Conservation (phyloP, 768 basidiomycete species). For the Suillus lakei region DNA sequence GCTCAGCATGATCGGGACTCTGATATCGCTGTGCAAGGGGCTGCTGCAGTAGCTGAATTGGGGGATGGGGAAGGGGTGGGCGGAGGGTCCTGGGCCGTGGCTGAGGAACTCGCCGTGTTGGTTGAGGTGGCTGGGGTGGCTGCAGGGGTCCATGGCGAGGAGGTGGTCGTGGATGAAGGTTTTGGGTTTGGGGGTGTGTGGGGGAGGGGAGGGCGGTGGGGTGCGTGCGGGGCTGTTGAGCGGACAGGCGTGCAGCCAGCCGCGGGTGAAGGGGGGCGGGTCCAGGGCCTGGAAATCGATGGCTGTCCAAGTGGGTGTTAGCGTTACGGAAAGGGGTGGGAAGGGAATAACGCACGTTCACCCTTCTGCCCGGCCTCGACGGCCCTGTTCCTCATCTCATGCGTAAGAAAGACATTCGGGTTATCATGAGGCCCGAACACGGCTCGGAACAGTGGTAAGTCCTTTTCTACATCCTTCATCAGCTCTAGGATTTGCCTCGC, state of each 20-base stretch:
- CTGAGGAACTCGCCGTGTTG: constrained; percentile 54
- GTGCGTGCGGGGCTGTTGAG: constrained; percentile 40
- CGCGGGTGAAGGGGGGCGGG: constrained; percentile 13
- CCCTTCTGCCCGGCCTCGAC: constrained; percentile 34
- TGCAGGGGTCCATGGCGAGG: constrained; percentile 45
- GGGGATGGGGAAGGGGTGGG: constrained; percentile 44
- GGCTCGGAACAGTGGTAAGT: constrained; percentile 50
- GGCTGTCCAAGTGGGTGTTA: not conserved
- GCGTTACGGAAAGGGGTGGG: too few species aligned
- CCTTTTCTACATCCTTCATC: constrained; percentile 42
- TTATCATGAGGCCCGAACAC: constrained; percentile 50
- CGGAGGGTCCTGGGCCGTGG: constrained; percentile 46
- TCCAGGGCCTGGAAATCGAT: not conserved
- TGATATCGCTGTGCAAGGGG: constrained; percentile 53
- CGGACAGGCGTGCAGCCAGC: constrained; percentile 47
- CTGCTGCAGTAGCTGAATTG: constrained; percentile 55
- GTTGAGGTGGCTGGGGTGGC: constrained; percentile 43
- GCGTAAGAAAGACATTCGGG: constrained; percentile 44
- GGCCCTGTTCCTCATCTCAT: constrained; percentile 33
- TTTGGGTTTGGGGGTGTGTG: constrained; percentile 11
- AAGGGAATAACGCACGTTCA: not conserved
- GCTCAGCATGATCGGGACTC: constrained; percentile 44
- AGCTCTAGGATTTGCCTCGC: constrained; percentile 44
- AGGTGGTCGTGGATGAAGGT: constrained; percentile 36
- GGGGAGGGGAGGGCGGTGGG: constrained; percentile 15